phyloP scores from a whole-genome alignment of 2,329 filamentous ascomycete genomes.

The Hysterium pulicare region DNA sequence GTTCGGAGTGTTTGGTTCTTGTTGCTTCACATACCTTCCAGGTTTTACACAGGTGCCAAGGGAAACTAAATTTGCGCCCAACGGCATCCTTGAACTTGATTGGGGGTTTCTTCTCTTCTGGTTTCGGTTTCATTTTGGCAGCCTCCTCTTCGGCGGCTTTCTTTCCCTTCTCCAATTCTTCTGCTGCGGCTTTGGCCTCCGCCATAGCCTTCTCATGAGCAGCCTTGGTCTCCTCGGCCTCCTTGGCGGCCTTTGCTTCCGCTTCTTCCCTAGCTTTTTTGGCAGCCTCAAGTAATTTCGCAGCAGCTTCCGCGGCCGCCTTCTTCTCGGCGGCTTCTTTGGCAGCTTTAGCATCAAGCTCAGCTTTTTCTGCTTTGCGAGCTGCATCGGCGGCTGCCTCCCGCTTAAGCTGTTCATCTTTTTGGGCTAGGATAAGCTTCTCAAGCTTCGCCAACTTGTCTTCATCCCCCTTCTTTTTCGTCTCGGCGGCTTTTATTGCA shows the following conservation, averaged over 20 bases:
- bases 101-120: slow-evolving; percentile 63
- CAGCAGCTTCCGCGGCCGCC: slow-evolving; percentile 32
- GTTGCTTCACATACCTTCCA: slow-evolving; percentile 64
- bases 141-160: slow-evolving; percentile 50
- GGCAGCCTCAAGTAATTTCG: slow-evolving; percentile 26
- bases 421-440: slow-evolving; percentile 40
- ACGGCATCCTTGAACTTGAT: slow-evolving; percentile 91
- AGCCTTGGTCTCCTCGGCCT: slow-evolving; percentile 22
- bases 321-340: slow-evolving; percentile 51
- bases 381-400: slow-evolving; percentile 32
- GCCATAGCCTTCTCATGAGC: slow-evolving; percentile 26
- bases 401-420: slow-evolving; percentile 38
- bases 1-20: slow-evolving; percentile 56
- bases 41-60: slow-evolving; percentile 77
- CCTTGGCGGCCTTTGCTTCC: slow-evolving; percentile 27
- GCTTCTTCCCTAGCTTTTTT: slow-evolving; percentile 30
- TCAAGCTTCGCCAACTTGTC: slow-evolving; percentile 29
- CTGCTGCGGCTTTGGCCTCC: slow-evolving; percentile 10
- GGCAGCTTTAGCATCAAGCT: slow-evolving; percentile 47
- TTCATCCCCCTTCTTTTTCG: slow-evolving; percentile 36
- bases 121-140: slow-evolving; percentile 45
- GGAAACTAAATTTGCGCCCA: slow-evolving; percentile 88
- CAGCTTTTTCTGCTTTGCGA: slow-evolving; percentile 44
- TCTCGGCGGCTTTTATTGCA: slow-evolving; percentile 21
- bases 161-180: slow-evolving; percentile 45